phyloP scores from a whole-genome alignment of 129 eudicot genomes.

The Daucus carota region DH1_v3.0 NC_030385.2:43270001-43270500 shows the following conservation, averaged over 20 bases:
- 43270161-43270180: background rate
- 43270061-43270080: constrained; percentile 59
- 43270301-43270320: background rate
- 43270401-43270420: background rate
- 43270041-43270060: constrained; percentile 64
- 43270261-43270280: background rate
- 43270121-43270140: background rate
- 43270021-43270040: constrained; percentile 75
- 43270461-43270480: background rate
- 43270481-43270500: background rate
- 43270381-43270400: background rate
- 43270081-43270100: constrained; percentile 49
- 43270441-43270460: background rate
- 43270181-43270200: background rate
- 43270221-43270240: background rate
- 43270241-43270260: background rate
- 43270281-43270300: background rate
- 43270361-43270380: background rate
- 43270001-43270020: constrained; percentile 84
- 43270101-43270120: background rate
- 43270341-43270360: background rate
- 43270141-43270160: background rate
- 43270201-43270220: background rate
- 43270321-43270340: background rate
- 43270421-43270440: background rate